A percentile compares a stretch with the other conserved stretches of the same genome.
These are phyloP conservation scores for Astrothelium macrocarpum DNA, from an alignment of 495 filamentous ascomycete species.

Conservation along the genomic window DNA sequence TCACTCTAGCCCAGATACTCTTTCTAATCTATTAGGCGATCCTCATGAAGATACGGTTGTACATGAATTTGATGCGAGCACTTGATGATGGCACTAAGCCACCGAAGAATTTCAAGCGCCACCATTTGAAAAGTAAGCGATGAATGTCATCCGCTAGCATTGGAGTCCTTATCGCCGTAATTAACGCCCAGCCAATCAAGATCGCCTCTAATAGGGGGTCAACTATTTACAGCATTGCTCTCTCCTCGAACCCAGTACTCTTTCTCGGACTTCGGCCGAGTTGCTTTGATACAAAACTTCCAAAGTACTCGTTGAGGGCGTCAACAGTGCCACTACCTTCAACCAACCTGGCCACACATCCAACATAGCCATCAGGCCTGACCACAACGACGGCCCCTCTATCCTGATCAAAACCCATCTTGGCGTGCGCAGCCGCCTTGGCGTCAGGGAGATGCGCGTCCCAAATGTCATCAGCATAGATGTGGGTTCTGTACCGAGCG, in stretches of 20 bases:
- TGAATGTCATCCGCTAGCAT: too few relatives aligned
- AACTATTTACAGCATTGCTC: not conserved
- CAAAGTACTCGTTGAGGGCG: constrained; percentile 76
- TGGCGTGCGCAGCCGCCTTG: constrained; percentile 67
- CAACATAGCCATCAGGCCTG: constrained; percentile 78
- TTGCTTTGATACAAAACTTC: constrained; percentile 42
- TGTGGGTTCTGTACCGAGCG: constrained; percentile 65
- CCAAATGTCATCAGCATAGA: constrained; percentile 80
- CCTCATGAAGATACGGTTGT: too few relatives aligned
- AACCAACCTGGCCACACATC: constrained; percentile 58
- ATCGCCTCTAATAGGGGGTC: too few relatives aligned
- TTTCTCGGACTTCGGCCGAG: constrained; percentile 25
- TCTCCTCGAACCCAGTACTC: not conserved
- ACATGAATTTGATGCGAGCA: too few relatives aligned
- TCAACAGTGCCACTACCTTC: constrained; percentile 72
- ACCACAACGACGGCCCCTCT: constrained; percentile 72
- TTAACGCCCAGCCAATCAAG: not conserved
- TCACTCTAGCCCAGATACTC: too few relatives aligned
- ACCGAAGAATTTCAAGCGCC: not conserved
- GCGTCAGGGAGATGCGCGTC: constrained; percentile 60
- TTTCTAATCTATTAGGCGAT: too few relatives aligned
- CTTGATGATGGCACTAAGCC: too few relatives aligned
- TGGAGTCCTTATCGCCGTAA: not conserved
- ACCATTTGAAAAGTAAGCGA: not conserved
- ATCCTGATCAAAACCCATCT: constrained; percentile 69